Conservation (phyloP, 1,284 basidiomycete genomes). For the Erythrobasidium hasegawianum region DNA sequence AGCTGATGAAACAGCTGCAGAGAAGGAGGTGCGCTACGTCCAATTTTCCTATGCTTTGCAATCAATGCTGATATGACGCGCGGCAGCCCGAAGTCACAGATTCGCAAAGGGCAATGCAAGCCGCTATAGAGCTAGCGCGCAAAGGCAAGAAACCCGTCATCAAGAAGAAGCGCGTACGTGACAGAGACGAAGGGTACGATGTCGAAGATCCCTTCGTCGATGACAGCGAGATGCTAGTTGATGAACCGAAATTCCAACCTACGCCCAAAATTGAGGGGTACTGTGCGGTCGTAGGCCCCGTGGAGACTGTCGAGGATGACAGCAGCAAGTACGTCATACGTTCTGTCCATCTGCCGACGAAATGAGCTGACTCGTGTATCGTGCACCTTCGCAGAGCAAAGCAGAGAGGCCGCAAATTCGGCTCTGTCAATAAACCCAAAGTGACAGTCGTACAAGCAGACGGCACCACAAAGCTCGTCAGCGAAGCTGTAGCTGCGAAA, state of each 20-base stretch:
- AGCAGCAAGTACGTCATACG: background rate
- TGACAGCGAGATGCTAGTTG: slow-evolving; percentile 85
- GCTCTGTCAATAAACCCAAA: slow-evolving; percentile 31
- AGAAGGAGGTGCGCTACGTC: background rate
- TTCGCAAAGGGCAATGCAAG: slow-evolving; percentile 12
- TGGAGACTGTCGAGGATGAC: slow-evolving; percentile 28
- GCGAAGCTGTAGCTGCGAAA: slow-evolving; percentile 26
- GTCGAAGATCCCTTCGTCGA: slow-evolving; percentile 91
- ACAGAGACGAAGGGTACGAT: slow-evolving; percentile 63
- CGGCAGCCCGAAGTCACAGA: slow-evolving; percentile 6
- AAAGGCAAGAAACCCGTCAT: slow-evolving; percentile 4
- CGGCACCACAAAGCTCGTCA: slow-evolving; percentile 23
- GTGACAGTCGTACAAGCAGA: slow-evolving; percentile 21
- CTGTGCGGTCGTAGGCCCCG: slow-evolving; percentile 60
- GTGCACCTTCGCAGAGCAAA: too few relatives aligned
- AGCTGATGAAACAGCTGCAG: slow-evolving; percentile 13
- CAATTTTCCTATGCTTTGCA: background rate
- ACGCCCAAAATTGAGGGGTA: slow-evolving; percentile 91
- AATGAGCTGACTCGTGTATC: too few relatives aligned
- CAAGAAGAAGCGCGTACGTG: slow-evolving; percentile 20
- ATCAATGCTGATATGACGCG: background rate
- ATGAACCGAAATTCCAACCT: slow-evolving; percentile 85
- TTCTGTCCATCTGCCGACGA: too few relatives aligned
- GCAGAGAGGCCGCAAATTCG: slow-evolving; percentile 18
- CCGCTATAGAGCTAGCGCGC: slow-evolving; percentile 20